A percentile compares a stretch with the other conserved stretches of the same genome.
These are phyloP conservation scores for Epithele typhae DNA, from an alignment of 768 basidiomycete genomes.

Conservation along the genomic window DNA sequence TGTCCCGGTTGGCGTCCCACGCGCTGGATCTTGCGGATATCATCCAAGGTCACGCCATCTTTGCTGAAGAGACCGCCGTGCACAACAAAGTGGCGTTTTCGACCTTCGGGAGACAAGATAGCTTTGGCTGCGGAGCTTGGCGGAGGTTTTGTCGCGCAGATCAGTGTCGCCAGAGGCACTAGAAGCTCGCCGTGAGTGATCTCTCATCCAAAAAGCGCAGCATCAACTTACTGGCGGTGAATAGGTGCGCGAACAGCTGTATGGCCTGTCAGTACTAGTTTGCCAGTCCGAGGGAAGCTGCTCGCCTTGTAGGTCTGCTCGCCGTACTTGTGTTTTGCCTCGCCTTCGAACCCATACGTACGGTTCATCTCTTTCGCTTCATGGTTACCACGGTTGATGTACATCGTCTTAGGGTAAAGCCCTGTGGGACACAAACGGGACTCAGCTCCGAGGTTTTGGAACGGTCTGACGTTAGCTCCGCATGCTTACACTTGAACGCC, in stretches of 20 bases:
- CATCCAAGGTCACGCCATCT: conserved; percentile 91
- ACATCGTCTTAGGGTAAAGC: conserved; percentile 88
- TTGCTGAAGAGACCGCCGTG: conserved; percentile 97
- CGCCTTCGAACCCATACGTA: conserved; percentile 91
- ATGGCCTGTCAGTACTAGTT: neutral
- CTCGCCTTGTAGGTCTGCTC: conserved; percentile 88
- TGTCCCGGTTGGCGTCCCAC: conserved; percentile 90
- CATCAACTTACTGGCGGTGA: conserved; percentile 74
- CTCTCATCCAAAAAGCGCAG: neutral
- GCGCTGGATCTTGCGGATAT: conserved; percentile 83
- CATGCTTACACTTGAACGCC: conserved; percentile 83
- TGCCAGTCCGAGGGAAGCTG: neutral
- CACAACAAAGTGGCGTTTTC: conserved; percentile 89
- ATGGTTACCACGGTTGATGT: conserved; percentile 95
- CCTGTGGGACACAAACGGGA: conserved; percentile 54
- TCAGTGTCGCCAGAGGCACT: conserved; percentile 90
- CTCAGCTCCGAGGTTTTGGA: no score
- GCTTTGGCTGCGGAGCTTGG: conserved; percentile 34
- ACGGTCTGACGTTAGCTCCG: no score
- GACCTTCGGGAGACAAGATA: conserved; percentile 79
- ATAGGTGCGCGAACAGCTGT: conserved; percentile 89
- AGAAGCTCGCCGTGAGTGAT: neutral
- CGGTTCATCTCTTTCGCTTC: conserved; percentile 98
- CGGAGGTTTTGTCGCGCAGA: conserved; percentile 66
- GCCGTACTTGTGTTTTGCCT: conserved; percentile 94